Evolutionary conservation across 2,329 filamentous ascomycete species (phyloP).

Genomic region (Calonectria crousiana): DNA sequence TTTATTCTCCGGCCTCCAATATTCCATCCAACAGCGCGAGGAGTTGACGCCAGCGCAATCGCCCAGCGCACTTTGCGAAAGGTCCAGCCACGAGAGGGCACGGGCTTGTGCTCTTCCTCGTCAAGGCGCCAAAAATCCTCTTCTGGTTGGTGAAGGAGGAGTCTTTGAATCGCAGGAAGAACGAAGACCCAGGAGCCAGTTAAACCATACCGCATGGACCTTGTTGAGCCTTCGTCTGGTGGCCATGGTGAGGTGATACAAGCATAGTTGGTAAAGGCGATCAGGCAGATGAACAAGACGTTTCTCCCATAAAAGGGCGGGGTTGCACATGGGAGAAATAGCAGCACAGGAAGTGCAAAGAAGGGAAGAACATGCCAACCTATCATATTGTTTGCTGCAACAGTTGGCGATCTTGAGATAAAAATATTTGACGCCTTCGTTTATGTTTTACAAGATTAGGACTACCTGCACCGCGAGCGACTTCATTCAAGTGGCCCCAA

Average conservation of each 20-base stretch:
- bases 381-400: background rate
- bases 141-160: slow-evolving; percentile 25
- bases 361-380: slow-evolving; percentile 7
- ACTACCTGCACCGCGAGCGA: background rate
- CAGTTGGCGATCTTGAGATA: background rate
- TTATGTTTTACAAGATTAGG: background rate
- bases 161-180: slow-evolving; percentile 26
- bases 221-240: slow-evolving; percentile 13
- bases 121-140: slow-evolving; percentile 24
- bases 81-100: slow-evolving; percentile 9
- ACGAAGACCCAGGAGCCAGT: slow-evolving; percentile 30
- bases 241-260: slow-evolving; percentile 29
- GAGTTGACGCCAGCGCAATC: background rate
- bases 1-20: slow-evolving; percentile 20
- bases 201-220: slow-evolving; percentile 30
- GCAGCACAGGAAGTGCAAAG: slow-evolving; percentile 8
- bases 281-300: slow-evolving; percentile 10
- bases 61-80: slow-evolving; percentile 28
- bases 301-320: slow-evolving; percentile 24
- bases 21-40: slow-evolving; percentile 32
- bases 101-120: background rate
- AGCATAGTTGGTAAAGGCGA: slow-evolving; percentile 11
- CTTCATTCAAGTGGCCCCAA: background rate
- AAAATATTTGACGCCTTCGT: background rate
- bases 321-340: background rate